These are phyloP conservation scores for Naematelia aurantialba DNA, from an alignment of 768 basidiomycete genomes.

Conservation along the genomic window DNA sequence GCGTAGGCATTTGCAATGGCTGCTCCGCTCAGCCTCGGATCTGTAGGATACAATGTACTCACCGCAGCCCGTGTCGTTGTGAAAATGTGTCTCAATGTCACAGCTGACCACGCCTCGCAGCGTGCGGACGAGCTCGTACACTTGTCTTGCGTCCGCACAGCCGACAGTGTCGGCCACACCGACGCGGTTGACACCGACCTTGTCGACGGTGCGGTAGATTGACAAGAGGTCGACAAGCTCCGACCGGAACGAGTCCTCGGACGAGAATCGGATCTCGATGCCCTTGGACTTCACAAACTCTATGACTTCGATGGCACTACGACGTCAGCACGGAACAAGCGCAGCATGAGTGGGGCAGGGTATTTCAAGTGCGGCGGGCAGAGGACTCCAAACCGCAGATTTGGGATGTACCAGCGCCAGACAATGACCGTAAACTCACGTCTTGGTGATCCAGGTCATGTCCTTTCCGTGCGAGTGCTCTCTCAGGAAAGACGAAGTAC, in stretches of 20 bases:
- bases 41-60: slow-evolving; percentile 54
- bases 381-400: too few species aligned
- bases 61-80: slow-evolving; percentile 90
- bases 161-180: slow-evolving; percentile 99
- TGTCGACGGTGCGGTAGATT: slow-evolving; percentile 99
- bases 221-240: slow-evolving; percentile 97
- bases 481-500: slow-evolving; percentile 96
- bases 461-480: slow-evolving; percentile 99
- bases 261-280: slow-evolving; percentile 98
- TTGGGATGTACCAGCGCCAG: too few species aligned
- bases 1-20: slow-evolving; percentile 98
- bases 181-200: slow-evolving; percentile 97
- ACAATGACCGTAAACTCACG: slow-evolving; percentile 24
- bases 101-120: slow-evolving; percentile 92
- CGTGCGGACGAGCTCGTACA: slow-evolving; percentile 95
- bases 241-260: slow-evolving; percentile 99
- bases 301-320: slow-evolving; percentile 94
- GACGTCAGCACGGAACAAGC: slow-evolving; percentile 3
- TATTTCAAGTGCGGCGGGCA: too few species aligned
- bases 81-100: slow-evolving; percentile 96
- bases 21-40: slow-evolving; percentile 34
- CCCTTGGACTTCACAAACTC: slow-evolving; percentile 99
- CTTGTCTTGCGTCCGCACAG: slow-evolving; percentile 96
- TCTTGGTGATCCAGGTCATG: slow-evolving; percentile 97
- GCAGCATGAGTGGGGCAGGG: not conserved